phyloP scores from a whole-genome alignment of 352 stramenopile species.

The Pythium phragmitis region DNA sequence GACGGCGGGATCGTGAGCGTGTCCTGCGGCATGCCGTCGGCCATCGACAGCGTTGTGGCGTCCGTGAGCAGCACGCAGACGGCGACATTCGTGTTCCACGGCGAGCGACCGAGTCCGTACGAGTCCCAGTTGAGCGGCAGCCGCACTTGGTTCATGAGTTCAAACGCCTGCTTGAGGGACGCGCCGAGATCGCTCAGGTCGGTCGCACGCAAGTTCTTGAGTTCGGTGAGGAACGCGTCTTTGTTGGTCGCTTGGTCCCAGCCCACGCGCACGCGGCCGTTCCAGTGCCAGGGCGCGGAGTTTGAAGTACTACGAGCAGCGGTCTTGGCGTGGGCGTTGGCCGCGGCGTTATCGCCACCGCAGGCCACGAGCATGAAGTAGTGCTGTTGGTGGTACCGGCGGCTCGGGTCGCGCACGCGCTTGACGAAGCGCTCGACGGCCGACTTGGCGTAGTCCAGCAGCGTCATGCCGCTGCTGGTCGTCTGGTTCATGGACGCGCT shows the following conservation, averaged over 20 bases:
- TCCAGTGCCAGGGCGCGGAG: constrained; percentile 30
- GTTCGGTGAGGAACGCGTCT: constrained; percentile 72
- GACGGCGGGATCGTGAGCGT: constrained; percentile 73
- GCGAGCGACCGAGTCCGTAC: constrained; percentile 72
- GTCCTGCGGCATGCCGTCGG: constrained; percentile 73
- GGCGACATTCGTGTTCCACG: constrained; percentile 85
- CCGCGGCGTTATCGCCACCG: constrained; percentile 38
- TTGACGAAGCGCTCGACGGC: constrained; percentile 88
- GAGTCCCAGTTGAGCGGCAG: constrained; percentile 89
- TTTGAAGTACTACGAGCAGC: background rate
- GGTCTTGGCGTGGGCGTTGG: constrained; percentile 24
- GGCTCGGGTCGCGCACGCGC: constrained; percentile 75
- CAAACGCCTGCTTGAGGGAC: constrained; percentile 75
- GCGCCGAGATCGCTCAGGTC: constrained; percentile 79
- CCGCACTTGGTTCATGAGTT: constrained; percentile 89
- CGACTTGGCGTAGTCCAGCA: constrained; percentile 88
- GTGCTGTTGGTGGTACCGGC: constrained; percentile 69
- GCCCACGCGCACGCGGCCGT: constrained; percentile 73
- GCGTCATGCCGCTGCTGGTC: constrained; percentile 85
- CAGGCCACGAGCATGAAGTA: constrained; percentile 90
- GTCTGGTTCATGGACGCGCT: constrained; percentile 90
- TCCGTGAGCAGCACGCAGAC: constrained; percentile 83
- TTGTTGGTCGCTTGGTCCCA: constrained; percentile 89
- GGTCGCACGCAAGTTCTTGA: constrained; percentile 81
- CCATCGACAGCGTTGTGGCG: constrained; percentile 61